Base-by-base conservation (phyloP, 1,284 basidiomycete genomes). In the Microbotryum saponariae region DNA sequence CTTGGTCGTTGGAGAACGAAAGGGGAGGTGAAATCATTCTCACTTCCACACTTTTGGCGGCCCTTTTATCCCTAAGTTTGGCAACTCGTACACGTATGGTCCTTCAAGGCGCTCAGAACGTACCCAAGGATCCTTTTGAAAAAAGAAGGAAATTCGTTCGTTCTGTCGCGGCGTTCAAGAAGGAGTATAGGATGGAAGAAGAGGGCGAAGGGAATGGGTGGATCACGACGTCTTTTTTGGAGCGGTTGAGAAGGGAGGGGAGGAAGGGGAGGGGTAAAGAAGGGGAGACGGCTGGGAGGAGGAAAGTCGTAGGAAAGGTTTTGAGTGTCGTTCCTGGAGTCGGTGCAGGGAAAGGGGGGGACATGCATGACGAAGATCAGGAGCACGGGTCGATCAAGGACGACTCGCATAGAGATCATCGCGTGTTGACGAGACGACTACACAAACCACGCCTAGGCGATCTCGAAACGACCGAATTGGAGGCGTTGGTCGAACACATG, bases 91-190 rank as follows among this genome's bases (percentile, higher is more conserved):
- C 45, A 14, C 49, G 51, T 27, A 50, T 60, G 48, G 29, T 45
- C 37, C 47, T 46, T 21, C 42, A 55, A 14, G 25, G 21, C 7
- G 50, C 31, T 9, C 33, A 33, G 49, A 33, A n/a, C n/a, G 31
- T 58, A 21, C 42, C 50, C 21, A 58, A 50, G 37, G 46, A 51
- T 25, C 27, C 25, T 27, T 57, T 57, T 8, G 47, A 57, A 23
- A 31, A 31, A 45, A 48, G 49, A 25, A 12, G 23, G 14, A 49
- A 49, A 33, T 57, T 57, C 21, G 20, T 31, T 6, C 14, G 14
- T 1, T 31, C 56, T 20, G 21, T 45, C 2, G 14, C 18, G 18
- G 5, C 31, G 20, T 51, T 58, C 33, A n/a, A 53, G 25, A 14
- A 53, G 51, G 33, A 23, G 25, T 12, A 31, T 29, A 10, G 33